phyloP scores from a whole-genome alignment of 768 basidiomycete genomes.

The Rhodotorula babjevae region DNA sequence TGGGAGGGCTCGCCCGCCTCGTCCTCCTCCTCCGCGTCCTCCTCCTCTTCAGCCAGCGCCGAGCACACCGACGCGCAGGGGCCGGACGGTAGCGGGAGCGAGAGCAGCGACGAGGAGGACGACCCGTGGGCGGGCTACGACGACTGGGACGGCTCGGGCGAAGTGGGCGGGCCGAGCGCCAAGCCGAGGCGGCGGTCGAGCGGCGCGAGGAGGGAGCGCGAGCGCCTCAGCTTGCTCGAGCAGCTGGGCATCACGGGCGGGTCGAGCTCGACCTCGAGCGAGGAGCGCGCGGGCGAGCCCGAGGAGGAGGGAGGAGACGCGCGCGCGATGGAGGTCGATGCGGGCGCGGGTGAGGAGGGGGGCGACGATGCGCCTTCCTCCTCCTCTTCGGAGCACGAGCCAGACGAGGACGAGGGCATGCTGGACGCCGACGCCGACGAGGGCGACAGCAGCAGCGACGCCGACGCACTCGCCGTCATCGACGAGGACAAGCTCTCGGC shows the following conservation, averaged over 20 bases:
- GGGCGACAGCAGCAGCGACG: neutral
- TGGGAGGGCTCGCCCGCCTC: neutral
- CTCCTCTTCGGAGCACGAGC: too few species aligned
- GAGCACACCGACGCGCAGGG: neutral
- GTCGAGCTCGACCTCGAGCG: neutral
- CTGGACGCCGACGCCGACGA: neutral
- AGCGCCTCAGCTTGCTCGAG: conserved; percentile 1
- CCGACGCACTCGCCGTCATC: conserved; percentile 42
- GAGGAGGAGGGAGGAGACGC: neutral
- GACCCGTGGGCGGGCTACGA: conserved; percentile 3
- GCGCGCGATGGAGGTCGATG: neutral
- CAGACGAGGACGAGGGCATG: conserved; percentile 3
- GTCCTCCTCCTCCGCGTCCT: neutral
- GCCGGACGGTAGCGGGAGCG: conserved; percentile 2
- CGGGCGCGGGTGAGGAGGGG: conserved; percentile 5
- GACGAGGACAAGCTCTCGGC: conserved; percentile 78
- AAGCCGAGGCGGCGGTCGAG: neutral
- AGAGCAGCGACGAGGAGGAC: conserved; percentile 14
- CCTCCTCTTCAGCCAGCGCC: neutral
- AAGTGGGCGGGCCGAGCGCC: neutral
- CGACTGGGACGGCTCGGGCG: conserved; percentile 12
- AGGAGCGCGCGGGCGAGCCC: neutral
- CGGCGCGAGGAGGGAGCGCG: neutral
- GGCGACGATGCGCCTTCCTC: neutral
- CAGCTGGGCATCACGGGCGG: conserved; percentile 1